phyloP scores from a whole-genome alignment of 495 filamentous ascomycete species.

The Aspergillus ostianus region DNA sequence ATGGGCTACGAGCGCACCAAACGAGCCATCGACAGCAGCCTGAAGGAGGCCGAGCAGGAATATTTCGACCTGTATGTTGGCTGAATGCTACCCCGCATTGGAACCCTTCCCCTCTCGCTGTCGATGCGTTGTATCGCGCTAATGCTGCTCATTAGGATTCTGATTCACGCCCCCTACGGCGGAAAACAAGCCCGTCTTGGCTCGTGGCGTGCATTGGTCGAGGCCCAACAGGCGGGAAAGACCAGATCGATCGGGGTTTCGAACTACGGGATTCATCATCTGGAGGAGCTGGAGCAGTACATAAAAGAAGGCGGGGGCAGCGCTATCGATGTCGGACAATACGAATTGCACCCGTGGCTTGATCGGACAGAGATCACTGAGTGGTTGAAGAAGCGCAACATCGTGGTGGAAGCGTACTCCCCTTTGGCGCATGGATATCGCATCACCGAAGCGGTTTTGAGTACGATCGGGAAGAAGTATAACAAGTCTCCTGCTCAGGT shows the following conservation, averaged over 20 bases:
- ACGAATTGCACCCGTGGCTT: constrained; percentile 86
- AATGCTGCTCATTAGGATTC: constrained; percentile 30
- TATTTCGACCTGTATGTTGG: constrained; percentile 64
- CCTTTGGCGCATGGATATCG: constrained; percentile 68
- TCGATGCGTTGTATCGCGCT: background rate
- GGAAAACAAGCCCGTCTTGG: constrained; percentile 46
- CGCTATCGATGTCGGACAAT: constrained; percentile 78
- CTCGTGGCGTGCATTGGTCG: constrained; percentile 51
- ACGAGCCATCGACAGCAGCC: constrained; percentile 31
- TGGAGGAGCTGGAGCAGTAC: constrained; percentile 65
- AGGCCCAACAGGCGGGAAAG: constrained; percentile 51
- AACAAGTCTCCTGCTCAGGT: constrained; percentile 75
- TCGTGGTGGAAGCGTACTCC: constrained; percentile 76
- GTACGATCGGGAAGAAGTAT: constrained; percentile 63
- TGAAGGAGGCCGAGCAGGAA: constrained; percentile 36
- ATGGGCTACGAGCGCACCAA: constrained; percentile 51
- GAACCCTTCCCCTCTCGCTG: background rate
- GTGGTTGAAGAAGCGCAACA: constrained; percentile 66
- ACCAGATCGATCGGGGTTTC: constrained; percentile 51
- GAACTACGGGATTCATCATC: constrained; percentile 57
- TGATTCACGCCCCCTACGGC: constrained; percentile 56
- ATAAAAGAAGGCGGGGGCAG: constrained; percentile 71
- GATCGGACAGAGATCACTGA: constrained; percentile 69
- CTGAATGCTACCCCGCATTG: background rate
- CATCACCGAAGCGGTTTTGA: constrained; percentile 59